Base-by-base conservation (phyloP, 2,329 filamentous ascomycete species). In the Colletotrichum caudatum region DNA sequence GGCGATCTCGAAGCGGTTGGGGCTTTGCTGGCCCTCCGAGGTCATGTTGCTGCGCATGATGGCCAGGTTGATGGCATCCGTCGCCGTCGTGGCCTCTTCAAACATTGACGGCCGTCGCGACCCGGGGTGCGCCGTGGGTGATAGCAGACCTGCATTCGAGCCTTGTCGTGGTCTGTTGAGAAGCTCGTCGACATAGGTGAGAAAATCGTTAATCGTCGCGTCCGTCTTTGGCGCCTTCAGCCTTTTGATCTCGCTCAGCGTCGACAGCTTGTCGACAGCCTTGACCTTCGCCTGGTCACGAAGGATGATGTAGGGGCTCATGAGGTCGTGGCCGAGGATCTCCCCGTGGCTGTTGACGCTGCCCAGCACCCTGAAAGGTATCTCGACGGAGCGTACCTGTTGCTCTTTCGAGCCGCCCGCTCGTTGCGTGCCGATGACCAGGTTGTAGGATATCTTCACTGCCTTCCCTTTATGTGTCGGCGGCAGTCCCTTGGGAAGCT, bases 1-100 rank as follows among this genome's bases (percentile, higher is more conserved):
- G 16, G 95, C 92, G 79, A 99, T 98, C 78, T 97, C 95, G 79
- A 98, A 99, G 50, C 94, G 91, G 77, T 97, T 98, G n/a, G 92
- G 89, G 78, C 93, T 95, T 76, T 94, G 92, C 46, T 91, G 90
- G n/a, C 89, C 88, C 56, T 89, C 87, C 2, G 85, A 85, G 0
- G 90, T 87, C 75, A 91, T 83, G 75, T 94, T 94, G 78, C 94
- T 94, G 74, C 94, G 91, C 64, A 98, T 86, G 71, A 98, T 97
- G 16, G 96, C 93, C 72, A 97, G 87, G 78, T 98, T 94, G 76
- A 99, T 97, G 26, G 93, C 91, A 76, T 98, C 94, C 78, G 94
- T 95, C 73, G 89, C 92, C 2, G 89, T 90, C 3, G 87, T 82
- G 1, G 87, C 83, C 48, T 91, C 87, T 71, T 92, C 86, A 62